Evolutionary conservation across 192 early-diverging fungal genomes (phyloP), one percentile per base, ranked within the genome.

Genomic region (Dissophora globulifera): DNA sequence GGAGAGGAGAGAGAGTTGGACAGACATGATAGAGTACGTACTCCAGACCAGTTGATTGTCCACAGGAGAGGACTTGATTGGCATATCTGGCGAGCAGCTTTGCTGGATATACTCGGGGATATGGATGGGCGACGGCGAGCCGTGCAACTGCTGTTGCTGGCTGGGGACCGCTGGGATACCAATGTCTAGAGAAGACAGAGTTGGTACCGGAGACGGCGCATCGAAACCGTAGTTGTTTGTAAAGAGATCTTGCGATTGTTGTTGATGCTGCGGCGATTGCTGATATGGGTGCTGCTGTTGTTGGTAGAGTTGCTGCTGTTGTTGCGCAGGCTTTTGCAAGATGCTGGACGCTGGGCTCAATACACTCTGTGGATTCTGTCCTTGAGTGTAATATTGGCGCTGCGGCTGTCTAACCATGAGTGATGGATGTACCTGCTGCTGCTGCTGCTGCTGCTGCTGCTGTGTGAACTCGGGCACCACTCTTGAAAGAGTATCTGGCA

Each of bases 21-120:
- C n/a, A n/a, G n/a, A n/a, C 9, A 47, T 7, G 8, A 40, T 40
- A 40, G 38, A 26, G 6, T 33, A 7, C 58, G 52, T 58, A 75
- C 71, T 57, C 71, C 72, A 76, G 31, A 49, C 52, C 27, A 64
- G 57, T 7, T 38, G 59, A 13, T 62, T 65, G 23, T 76, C 72
- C 0, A 76, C 47, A 25, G 72, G 72, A 10, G 72, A 76, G 20
- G 57, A 47, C 55, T 76, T 76, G 51, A 76, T 76, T 8, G 72
- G 58, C 58, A 76, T 42, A 3, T 76, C 72, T 19, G 72, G 72
- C 35, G 72, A 76, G 46, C 58, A 54, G 58, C 72, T 76, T 1
- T 65, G 26, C 62, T 75, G 57, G 26, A 66, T 43, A 47, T 76
- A 76, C 29, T 65, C 62, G 17, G 62, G 72, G 1, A 67, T 53